Base-by-base conservation (phyloP, 257 asterid species). In the Sherardia arvensis region DNA sequence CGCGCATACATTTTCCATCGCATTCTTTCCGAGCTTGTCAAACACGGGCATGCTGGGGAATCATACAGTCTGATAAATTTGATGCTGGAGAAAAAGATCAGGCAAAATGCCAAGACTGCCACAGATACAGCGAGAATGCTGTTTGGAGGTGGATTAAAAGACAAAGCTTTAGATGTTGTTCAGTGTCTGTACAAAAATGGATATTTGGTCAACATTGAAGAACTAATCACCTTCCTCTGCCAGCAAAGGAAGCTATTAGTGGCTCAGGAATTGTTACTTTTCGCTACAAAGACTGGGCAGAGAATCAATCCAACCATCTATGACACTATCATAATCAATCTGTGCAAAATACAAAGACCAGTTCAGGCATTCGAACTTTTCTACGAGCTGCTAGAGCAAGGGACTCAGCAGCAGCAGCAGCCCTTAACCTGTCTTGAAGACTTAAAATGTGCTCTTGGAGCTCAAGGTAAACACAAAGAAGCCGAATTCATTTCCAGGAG, bases 401-500 rank as follows among this genome's bases (percentile, higher is more conserved):
- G 78, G 66, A 30, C 76, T 54, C 64, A 73, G 48, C 87, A 47
- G 54, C 64, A 73, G 48, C 87, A 47, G 54, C 87, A 47, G 58
- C 91, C 91, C 57, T 73, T 81, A 66, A 67, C 69, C 75, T 76
- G 87, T 74, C 76, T 88, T 33, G 81, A 75, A 64, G 88, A 76
- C 18, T 77, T 91, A 62, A 76, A 65, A 71, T 62, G 40, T 45
- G 86, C 72, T 29, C 91, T 86, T 21, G 83, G 83, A 72, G 81
- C 75, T 38, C 79, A 69, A 62, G 96, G 96, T 38, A 91, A 73
- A 60, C 49, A 64, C 59, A 81, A 80, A 74, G 96, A 86, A 73
- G 87, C 95, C 58, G 87, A 88, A 64, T 91, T 91, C 70, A 82
- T 91, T 63, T 73, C 85, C 40, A 81, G 83, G 91, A 85, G 88